phyloP scores from a whole-genome alignment of 257 asterid species.

The Lavandula angustifolia region DNA sequence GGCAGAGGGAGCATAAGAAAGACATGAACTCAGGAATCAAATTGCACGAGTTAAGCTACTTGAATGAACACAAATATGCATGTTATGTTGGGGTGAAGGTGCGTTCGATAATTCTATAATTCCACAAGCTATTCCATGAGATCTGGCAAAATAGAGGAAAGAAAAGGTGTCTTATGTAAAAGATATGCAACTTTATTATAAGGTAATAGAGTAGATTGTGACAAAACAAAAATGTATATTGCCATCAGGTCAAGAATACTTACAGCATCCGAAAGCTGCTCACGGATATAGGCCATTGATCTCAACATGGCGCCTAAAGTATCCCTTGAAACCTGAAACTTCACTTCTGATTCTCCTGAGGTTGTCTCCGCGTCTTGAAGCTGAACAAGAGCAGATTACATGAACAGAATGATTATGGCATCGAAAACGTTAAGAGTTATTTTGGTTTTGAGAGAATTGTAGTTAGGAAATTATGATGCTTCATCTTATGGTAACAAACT shows the following conservation, averaged over 20 bases:
- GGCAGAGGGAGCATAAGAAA: too few relatives aligned
- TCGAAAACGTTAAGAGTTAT: neutral
- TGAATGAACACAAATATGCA: neutral
- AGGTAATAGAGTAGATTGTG: constrained; percentile 15
- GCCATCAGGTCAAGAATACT: constrained; percentile 32
- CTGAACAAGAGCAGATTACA: constrained; percentile 46
- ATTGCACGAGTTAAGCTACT: neutral
- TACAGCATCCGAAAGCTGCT: constrained; percentile 71
- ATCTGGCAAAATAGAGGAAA: neutral
- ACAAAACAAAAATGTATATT: constrained; percentile 12
- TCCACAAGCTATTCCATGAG: neutral
- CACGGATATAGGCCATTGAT: constrained; percentile 79
- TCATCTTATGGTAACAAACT: constrained; percentile 18
- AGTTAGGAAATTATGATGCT: neutral
- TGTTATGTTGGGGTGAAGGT: neutral
- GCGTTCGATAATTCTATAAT: neutral
- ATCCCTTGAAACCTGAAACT: constrained; percentile 79
- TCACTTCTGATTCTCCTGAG: constrained; percentile 73
- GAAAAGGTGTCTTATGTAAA: neutral
- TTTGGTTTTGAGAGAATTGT: neutral
- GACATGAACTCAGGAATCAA: constrained; percentile 10
- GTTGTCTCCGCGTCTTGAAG: constrained; percentile 78
- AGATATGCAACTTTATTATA: neutral
- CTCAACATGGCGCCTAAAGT: constrained; percentile 83
- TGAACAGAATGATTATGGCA: constrained; percentile 24